A percentile compares a stretch with the other conserved stretches of the same genome.
phyloP scores from a whole-genome alignment of 179 eudicot species.

The Silene noctiflora region DNA sequence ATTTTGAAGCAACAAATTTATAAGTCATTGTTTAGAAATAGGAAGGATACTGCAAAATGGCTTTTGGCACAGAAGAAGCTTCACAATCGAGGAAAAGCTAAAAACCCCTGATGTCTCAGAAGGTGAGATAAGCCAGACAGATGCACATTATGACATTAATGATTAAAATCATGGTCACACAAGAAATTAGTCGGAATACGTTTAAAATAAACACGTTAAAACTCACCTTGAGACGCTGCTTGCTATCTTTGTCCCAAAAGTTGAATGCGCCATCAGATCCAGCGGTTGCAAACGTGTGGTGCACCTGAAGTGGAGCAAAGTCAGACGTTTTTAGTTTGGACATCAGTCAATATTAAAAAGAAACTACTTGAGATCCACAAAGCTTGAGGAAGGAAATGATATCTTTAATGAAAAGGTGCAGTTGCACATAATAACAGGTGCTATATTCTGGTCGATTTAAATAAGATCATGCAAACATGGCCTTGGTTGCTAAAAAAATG shows the following conservation, averaged over 20 bases:
- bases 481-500: too few species aligned
- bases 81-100: background rate
- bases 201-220: background rate
- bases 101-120: background rate
- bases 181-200: background rate
- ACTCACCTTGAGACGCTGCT: slow-evolving; percentile 83
- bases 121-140: background rate
- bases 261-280: slow-evolving; percentile 94
- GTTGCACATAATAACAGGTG: too few species aligned
- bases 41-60: too few species aligned
- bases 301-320: slow-evolving; percentile 49
- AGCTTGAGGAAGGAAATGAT: slow-evolving; percentile 5
- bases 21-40: too few species aligned
- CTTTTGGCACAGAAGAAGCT: too few species aligned
- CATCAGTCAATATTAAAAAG: background rate
- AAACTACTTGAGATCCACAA: background rate
- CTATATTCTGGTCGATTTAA: too few species aligned
- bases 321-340: background rate
- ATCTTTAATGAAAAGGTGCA: background rate
- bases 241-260: slow-evolving; percentile 98
- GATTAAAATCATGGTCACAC: background rate
- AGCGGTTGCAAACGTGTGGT: slow-evolving; percentile 87
- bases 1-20: too few species aligned
- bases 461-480: too few species aligned
- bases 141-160: background rate